Base-by-base conservation (phyloP, 2,329 filamentous ascomycete genomes). In the Talaromyces islandicus region DNA sequence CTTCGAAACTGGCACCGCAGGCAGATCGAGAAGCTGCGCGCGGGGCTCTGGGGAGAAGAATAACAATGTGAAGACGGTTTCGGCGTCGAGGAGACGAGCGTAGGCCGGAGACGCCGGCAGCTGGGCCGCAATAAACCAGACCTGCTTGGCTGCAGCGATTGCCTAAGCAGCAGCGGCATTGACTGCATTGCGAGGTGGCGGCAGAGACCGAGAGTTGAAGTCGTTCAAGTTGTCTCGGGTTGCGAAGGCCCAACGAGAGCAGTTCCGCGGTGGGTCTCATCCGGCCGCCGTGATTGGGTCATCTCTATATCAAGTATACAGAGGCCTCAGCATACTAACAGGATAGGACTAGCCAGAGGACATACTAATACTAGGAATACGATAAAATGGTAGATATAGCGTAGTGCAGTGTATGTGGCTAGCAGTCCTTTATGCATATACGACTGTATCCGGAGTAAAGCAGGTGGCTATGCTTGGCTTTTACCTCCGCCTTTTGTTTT, bases 1-100 rank as follows among this genome's bases (percentile, higher is more conserved):
- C 61, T 67, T 53, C 73, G 74, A 58, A 75, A 75, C 60, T 72
- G 76, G 48, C 77, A 79, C 73, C 73, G 74, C 63, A 77, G 57
- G 64, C 78, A 80, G 59, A 72, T 71, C 58, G 76, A 75, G 67
- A 74, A 73, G 51, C 57, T 63, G 64, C 71, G 68, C 60, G 64
- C 60, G 59, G 66, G 57, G 59, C 65, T 65, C 60, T 60, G 61
- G 59, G 57, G 56, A 57, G 62, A 60, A 59, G 25, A 27, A 27
- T 27, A 27, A 27, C 24, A 64, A 54, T 64, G 68, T 62, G 60
- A 66, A 50, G 52, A 53, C 54, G 64, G 67, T 60, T 67, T 59
- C 55, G 58, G 53, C 57, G 60, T 55, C 59, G 67, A 60, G 32
- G 64, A 62, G 55, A 66, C 61, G 56, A 70, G 58, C 27, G 65